These are phyloP conservation scores for Colletotrichum abscissum DNA, from an alignment of 2,329 filamentous ascomycete species.

Conservation along the genomic window DNA sequence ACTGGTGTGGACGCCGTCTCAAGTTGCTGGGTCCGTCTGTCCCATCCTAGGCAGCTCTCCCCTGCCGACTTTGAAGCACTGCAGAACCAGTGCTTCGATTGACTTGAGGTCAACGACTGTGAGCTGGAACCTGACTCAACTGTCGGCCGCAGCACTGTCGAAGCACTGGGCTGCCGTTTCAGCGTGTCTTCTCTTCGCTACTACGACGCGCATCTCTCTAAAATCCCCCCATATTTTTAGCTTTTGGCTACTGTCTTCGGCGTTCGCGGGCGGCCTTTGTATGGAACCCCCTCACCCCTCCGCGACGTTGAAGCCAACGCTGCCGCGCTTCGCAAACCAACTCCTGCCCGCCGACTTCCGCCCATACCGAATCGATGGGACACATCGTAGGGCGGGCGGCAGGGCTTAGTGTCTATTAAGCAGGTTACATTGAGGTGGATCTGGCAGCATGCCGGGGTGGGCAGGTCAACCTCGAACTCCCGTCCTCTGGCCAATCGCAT, in stretches of 20 bases:
- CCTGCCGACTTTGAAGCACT: conserved; percentile 22
- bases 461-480: conserved; percentile 6
- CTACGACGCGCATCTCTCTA: neutral
- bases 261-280: neutral
- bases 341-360: neutral
- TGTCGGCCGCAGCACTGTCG: neutral
- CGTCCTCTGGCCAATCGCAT: conserved; percentile 10
- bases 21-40: conserved; percentile 26
- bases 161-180: conserved; percentile 8
- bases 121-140: conserved; percentile 10
- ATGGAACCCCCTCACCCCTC: neutral
- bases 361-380: neutral
- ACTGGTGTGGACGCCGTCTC: conserved; percentile 8
- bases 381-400: neutral
- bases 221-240: conserved; percentile 19
- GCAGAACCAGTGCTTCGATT: neutral
- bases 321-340: neutral
- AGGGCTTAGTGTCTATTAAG: conserved; percentile 17
- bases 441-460: neutral
- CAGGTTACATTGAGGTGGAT: conserved; percentile 19
- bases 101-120: neutral
- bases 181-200: neutral
- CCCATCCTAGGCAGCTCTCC: conserved; percentile 20
- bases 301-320: neutral
- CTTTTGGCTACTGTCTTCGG: conserved; percentile 7